Evolutionary conservation across 129 eudicot genomes (phyloP), one percentile per base, ranked within the genome.

Genomic region (Saposhnikovia divaricata): DNA sequence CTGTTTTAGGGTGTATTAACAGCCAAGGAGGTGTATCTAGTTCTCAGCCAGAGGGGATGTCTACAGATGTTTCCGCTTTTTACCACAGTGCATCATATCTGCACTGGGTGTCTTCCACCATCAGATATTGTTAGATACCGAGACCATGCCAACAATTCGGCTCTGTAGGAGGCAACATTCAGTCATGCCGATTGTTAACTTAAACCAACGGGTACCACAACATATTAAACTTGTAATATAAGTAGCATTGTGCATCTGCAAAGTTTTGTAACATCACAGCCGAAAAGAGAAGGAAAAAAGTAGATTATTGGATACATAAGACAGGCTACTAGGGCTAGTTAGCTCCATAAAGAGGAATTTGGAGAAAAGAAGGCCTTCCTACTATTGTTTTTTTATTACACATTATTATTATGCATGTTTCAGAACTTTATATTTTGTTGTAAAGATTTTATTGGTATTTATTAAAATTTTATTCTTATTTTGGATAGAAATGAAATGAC

Each of bases 51-150:
- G 84, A 85, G 91, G 15, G 87, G 91, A 51, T 95, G 99, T 96
- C 85, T 96, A 80, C 97, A 92, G 78, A 76, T 82, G 78, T 96
- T 96, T 81, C 99, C 99, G 0, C 87, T 96, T 27, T 92, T 96
- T 87, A 84, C 88, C 25, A 96, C 99, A 0, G 94, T 96, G 51
- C 97, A 96, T 77, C 93, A 96, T 89, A 96, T 96, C 81, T 90
- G 97, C 80, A 83, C 72, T 3, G 95, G 99, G 7, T 85, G 82
- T 71, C 93, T 87, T 80, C 97, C 95, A 59, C 93, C 91, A 66
- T 76, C 93, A 31, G 96, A 96, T 77, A 88, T 96, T 55, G 96
- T 92, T 31, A 87, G 84, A 82, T 89, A 89, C 83, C 87, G 90
- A 16, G 96, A 90, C 82, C 89, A 81, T 43, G 55, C 88, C 16